phyloP scores from a whole-genome alignment of 148 eudicot genomes.

The Cornus suecica region DNA sequence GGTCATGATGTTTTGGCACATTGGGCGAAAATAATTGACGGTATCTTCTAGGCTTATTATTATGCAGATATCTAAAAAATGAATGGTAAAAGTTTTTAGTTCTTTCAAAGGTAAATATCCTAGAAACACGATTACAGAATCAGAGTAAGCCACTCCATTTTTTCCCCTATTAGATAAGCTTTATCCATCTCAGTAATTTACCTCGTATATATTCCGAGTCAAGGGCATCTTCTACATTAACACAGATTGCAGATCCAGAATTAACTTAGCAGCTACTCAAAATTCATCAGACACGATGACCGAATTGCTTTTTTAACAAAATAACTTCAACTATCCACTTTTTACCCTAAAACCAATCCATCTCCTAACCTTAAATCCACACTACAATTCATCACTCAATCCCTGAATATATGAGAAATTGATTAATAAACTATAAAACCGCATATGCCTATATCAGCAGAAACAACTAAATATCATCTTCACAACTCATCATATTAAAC shows the following conservation, averaged over 20 bases:
- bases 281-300: background rate
- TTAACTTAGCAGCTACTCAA: background rate
- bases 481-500: conserved; percentile 12
- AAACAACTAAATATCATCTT: background rate
- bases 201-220: too few relatives aligned
- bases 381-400: background rate
- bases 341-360: background rate
- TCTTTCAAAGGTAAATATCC: background rate
- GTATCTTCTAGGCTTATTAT: background rate
- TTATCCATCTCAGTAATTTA: too few relatives aligned
- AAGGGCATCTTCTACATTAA: background rate
- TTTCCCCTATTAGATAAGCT: background rate
- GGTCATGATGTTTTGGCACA: background rate
- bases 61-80: background rate
- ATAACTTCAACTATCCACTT: background rate
- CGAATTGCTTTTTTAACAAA: background rate
- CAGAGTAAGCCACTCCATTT: background rate
- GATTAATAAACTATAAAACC: background rate
- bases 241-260: background rate
- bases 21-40: background rate
- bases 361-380: background rate
- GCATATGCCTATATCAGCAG: conserved; percentile 4
- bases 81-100: background rate
- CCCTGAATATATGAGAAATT: background rate
- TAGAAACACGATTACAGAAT: background rate